These are phyloP conservation scores for Colletotrichum neosansevieriae DNA, from an alignment of 2,329 filamentous ascomycete species.

Conservation along the genomic window DNA sequence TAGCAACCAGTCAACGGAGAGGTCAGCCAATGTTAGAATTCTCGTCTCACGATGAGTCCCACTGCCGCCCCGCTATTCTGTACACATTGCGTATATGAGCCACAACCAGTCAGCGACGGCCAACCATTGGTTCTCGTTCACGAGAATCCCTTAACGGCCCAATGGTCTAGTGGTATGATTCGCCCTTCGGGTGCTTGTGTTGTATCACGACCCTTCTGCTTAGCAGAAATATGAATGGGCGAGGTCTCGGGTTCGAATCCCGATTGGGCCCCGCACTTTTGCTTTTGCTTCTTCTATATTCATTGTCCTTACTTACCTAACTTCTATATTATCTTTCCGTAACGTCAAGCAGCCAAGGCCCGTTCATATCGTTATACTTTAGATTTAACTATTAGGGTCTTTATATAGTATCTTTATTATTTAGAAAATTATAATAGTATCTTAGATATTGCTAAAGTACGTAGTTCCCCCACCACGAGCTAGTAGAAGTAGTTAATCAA, in stretches of 20 bases:
- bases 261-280: slow-evolving; percentile 11
- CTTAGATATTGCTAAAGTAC: slow-evolving; percentile 65
- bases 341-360: too few species aligned
- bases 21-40: background rate
- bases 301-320: too few species aligned
- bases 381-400: too few species aligned
- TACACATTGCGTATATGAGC: background rate
- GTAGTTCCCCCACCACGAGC: slow-evolving; percentile 68
- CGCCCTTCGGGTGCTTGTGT: slow-evolving; percentile 32
- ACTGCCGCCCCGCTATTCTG: background rate
- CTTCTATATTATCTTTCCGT: too few species aligned
- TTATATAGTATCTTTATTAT: too few species aligned
- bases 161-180: slow-evolving; percentile 37
- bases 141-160: slow-evolving; percentile 14
- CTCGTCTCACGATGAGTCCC: background rate
- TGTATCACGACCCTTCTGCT: slow-evolving; percentile 14
- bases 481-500: slow-evolving; percentile 67
- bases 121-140: slow-evolving; percentile 14
- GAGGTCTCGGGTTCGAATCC: slow-evolving; percentile 32
- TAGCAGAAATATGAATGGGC: slow-evolving; percentile 12
- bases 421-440: too few species aligned
- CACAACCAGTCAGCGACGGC: background rate
- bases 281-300: background rate
- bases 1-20: background rate
- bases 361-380: too few species aligned